phyloP scores from a whole-genome alignment of 345 rosid species.

The Camelina neglecta region DNA sequence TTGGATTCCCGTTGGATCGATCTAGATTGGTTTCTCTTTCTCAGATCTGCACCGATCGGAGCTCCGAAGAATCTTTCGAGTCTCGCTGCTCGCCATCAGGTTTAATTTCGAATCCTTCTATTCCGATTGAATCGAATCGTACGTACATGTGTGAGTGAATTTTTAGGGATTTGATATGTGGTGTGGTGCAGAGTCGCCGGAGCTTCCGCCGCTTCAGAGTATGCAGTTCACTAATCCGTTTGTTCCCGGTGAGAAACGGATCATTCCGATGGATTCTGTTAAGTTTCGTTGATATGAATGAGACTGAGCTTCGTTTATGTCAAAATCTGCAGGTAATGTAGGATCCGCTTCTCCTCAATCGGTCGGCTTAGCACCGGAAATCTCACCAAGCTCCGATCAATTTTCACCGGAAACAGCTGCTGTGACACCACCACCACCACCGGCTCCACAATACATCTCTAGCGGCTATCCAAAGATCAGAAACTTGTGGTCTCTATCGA shows the following conservation, averaged over 20 bases:
- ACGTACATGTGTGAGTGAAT: conserved; percentile 5
- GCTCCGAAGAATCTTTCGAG: conserved; percentile 43
- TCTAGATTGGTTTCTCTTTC: conserved; percentile 63
- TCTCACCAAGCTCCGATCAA: conserved; percentile 35
- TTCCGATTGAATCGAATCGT: not conserved
- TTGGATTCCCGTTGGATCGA: conserved; percentile 78
- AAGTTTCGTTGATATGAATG: conserved; percentile 13
- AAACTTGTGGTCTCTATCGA: conserved; percentile 28
- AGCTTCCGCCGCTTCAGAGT: conserved; percentile 56
- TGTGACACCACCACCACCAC: conserved; percentile 36
- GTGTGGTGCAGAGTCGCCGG: conserved; percentile 46
- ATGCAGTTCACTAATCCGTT: conserved; percentile 44
- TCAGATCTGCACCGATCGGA: conserved; percentile 47
- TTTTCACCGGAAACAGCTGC: conserved; percentile 33
- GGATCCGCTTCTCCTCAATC: conserved; percentile 37
- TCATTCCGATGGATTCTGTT: conserved; percentile 2
- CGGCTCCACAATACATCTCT: not conserved
- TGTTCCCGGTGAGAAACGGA: conserved; percentile 40
- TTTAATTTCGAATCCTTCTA: conserved; percentile 2
- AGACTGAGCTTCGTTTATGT: conserved; percentile 19
- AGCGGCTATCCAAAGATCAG: conserved; percentile 12
- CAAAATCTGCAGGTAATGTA: conserved; percentile 42
- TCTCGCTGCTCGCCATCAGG: conserved; percentile 59
- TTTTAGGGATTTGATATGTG: conserved; percentile 24
- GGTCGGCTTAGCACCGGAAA: conserved; percentile 30